Base-by-base conservation (phyloP, 192 early-diverging fungal genomes). In the Podila horticola region DNA sequence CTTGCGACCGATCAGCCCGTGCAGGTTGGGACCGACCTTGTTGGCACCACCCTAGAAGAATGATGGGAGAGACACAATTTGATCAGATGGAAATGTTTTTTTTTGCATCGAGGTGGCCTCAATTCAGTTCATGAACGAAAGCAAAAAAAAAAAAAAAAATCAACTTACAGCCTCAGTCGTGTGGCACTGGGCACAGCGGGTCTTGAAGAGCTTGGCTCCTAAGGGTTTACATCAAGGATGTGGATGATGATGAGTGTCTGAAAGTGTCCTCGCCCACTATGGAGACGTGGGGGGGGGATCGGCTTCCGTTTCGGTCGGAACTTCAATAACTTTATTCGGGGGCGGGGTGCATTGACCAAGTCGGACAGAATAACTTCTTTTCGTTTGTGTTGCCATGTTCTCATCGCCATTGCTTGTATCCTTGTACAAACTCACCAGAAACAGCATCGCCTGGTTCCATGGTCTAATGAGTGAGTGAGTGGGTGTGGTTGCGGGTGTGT, bases 161-260 rank as follows among this genome's bases (percentile, higher is more conserved):
- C 34, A 36, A 11, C 20, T 55, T 55, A 55, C 52, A 1, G 20
- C 24, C 17, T 97, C 95, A 34, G 96, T 90, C 69, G 95, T 95
- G 91, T 98, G 96, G 90, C 96, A 98, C 83, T 96, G 95, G 63
- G 95, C 94, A 70, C 96, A 98, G 65, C 96, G 94, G 73, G 96
- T 97, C 91, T 97, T 98, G 92, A 98, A 98, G 15, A 66, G 10
- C 64, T 29, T 50, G 13, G 64, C 64, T 2, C 64, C 64, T 55
- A 55, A 11, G 34, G 7, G 2, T 36, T 36, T 19, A 52, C 17
- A 24, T 22, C 22, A 55, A 55, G 5, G 17, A 55, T 24, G 24
- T 12, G 20, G 24, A 12, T 12, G 24, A 26, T 55, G 52, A 24
- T 55, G 24, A 55, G 52, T 45, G 15, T 45, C 15, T 45, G 52